These are phyloP conservation scores for Caryopteris hybrid DNA, from an alignment of 305 asterid genomes.

Conservation along the genomic window DNA sequence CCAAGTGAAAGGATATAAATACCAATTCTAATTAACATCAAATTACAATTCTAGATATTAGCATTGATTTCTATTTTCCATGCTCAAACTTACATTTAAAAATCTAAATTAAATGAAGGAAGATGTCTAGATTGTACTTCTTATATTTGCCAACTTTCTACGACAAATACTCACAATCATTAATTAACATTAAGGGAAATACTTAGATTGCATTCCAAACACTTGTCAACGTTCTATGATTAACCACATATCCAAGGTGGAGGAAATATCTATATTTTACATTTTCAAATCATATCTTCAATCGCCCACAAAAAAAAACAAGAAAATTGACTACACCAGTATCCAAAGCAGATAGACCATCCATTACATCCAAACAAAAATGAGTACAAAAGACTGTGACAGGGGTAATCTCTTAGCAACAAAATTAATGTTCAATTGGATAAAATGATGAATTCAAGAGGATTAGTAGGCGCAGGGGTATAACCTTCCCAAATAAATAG, in stretches of 20 bases:
- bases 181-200: background rate
- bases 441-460: no score
- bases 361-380: no score
- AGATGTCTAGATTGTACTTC: background rate
- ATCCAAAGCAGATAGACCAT: background rate
- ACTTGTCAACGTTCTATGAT: background rate
- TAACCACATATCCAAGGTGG: background rate
- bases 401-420: no score
- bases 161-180: background rate
- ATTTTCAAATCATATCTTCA: background rate
- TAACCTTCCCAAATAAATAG: slow-evolving; percentile 93
- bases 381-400: no score
- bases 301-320: background rate
- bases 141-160: background rate
- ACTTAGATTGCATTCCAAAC: background rate
- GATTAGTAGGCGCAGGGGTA: slow-evolving; percentile 9
- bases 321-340: background rate
- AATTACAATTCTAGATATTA: background rate
- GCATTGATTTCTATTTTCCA: background rate
- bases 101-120: background rate
- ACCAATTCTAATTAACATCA: background rate
- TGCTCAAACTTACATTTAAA: background rate
- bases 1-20: background rate
- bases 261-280: background rate
- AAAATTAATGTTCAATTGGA: background rate